A percentile compares a stretch with the other conserved stretches of the same genome.
phyloP scores from a whole-genome alignment of 352 stramenopile genomes.

The Phytophthora kernoviae region DNA sequence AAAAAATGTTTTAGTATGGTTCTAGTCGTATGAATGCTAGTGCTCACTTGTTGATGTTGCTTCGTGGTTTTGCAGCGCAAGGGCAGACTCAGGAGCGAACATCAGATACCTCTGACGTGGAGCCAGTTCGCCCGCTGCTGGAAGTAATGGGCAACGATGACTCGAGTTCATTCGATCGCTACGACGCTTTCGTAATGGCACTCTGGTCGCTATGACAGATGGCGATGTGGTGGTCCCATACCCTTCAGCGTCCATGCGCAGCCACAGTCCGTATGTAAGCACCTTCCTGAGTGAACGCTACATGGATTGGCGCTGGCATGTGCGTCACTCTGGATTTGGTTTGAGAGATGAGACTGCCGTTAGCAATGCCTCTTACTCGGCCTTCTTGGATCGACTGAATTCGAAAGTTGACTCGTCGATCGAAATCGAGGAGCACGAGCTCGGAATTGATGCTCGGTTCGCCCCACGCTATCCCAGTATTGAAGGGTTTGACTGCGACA shows the following conservation, averaged over 20 bases:
- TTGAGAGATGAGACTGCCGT: constrained; percentile 1
- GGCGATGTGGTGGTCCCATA: constrained; percentile 79
- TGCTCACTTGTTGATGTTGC: constrained; percentile 6
- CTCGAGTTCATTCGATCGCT: constrained; percentile 59
- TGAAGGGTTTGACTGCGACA: constrained; percentile 67
- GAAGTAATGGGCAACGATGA: constrained; percentile 71
- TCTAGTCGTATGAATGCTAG: not conserved
- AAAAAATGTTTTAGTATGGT: constrained; percentile 1
- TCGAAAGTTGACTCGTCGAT: constrained; percentile 50
- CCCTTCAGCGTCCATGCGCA: constrained; percentile 73
- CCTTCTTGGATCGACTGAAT: constrained; percentile 45
- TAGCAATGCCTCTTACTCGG: constrained; percentile 1
- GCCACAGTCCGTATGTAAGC: constrained; percentile 68
- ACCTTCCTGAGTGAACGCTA: constrained; percentile 57
- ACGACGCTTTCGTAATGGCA: constrained; percentile 59
- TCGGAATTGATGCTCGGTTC: constrained; percentile 43
- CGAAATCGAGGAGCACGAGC: constrained; percentile 38
- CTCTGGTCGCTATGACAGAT: constrained; percentile 77
- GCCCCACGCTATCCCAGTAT: constrained; percentile 57
- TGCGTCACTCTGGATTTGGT: constrained; percentile 70
- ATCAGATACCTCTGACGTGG: constrained; percentile 7
- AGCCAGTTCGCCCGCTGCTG: constrained; percentile 42
- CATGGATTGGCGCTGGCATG: constrained; percentile 70
- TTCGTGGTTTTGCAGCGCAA: constrained; percentile 17
- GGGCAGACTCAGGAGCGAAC: constrained; percentile 19